Evolutionary conservation across 2,329 filamentous ascomycete species (phyloP).

Genomic region (Pezicula neosporulosa): DNA sequence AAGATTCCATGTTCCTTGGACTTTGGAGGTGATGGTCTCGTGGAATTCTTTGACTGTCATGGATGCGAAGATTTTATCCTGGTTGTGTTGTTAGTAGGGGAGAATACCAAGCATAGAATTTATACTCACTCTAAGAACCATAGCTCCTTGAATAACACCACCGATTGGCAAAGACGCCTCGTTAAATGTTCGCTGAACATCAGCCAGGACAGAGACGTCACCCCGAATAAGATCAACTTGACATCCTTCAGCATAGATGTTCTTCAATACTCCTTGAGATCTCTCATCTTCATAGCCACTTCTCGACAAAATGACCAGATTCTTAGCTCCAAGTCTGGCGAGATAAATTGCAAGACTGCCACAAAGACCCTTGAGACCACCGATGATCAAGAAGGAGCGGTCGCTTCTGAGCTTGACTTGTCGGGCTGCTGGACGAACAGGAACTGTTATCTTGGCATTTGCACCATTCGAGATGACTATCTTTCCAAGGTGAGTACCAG

Average conservation of each 20-base stretch:
- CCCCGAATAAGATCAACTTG: constrained; percentile 5
- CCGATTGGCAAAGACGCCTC: constrained; percentile 7
- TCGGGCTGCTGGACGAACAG: constrained; percentile 2
- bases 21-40: constrained; percentile 6
- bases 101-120: background rate
- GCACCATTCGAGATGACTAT: constrained; percentile 25
- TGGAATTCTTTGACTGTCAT: constrained; percentile 12
- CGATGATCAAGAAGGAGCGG: constrained; percentile 18
- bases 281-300: constrained; percentile 12
- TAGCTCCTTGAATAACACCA: constrained; percentile 29
- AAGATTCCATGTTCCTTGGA: constrained; percentile 18
- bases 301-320: constrained; percentile 10
- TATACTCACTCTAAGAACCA: constrained; percentile 24
- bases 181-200: constrained; percentile 7
- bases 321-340: constrained; percentile 10
- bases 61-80: constrained; percentile 9
- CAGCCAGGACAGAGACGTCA: constrained; percentile 8
- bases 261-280: constrained; percentile 3
- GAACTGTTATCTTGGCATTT: background rate
- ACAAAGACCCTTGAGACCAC: constrained; percentile 18
- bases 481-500: constrained; percentile 39
- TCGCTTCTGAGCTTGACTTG: constrained; percentile 3
- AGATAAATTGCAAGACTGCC: constrained; percentile 9
- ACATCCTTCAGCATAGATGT: constrained; percentile 8
- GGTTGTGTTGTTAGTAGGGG: background rate